Conservation (phyloP, 2,329 filamentous ascomycete genomes). For the Cladosporium phlei region DNA sequence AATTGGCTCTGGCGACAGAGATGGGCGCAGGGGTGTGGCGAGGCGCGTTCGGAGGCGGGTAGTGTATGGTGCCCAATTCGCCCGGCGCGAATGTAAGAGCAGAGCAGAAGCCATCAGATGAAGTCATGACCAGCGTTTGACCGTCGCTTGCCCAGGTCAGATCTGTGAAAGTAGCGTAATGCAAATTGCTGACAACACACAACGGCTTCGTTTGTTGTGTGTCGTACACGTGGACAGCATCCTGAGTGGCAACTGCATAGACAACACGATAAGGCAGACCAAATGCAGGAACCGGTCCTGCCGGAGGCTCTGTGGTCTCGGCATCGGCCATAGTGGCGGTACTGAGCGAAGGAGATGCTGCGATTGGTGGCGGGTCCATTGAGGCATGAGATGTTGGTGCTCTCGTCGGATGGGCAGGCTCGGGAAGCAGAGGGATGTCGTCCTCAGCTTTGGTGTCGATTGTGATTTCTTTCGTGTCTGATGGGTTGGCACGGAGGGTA, state of each 20-base stretch:
- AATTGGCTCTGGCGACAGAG: slow-evolving; percentile 34
- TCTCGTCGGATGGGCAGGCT: slow-evolving; percentile 60
- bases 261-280: slow-evolving; percentile 86
- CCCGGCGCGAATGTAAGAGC: slow-evolving; percentile 76
- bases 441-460: slow-evolving; percentile 90
- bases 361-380: slow-evolving; percentile 77
- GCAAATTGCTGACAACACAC: slow-evolving; percentile 91
- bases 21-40: slow-evolving; percentile 37
- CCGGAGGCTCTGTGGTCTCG: slow-evolving; percentile 46
- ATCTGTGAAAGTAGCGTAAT: slow-evolving; percentile 96
- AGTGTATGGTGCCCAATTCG: slow-evolving; percentile 79
- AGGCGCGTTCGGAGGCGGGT: slow-evolving; percentile 47
- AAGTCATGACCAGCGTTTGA: slow-evolving; percentile 83
- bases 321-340: slow-evolving; percentile 52
- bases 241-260: slow-evolving; percentile 94
- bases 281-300: slow-evolving; percentile 61
- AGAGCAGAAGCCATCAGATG: slow-evolving; percentile 96
- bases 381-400: slow-evolving; percentile 57
- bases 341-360: slow-evolving; percentile 45
- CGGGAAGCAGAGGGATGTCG: slow-evolving; percentile 75
- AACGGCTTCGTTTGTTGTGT: slow-evolving; percentile 87
- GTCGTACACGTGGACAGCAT: slow-evolving; percentile 91
- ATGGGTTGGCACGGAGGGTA: slow-evolving; percentile 62
- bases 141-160: slow-evolving; percentile 83
- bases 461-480: slow-evolving; percentile 79